Base-by-base conservation (phyloP, 2,329 filamentous ascomycete genomes). In the Clonostachys rosea region DNA sequence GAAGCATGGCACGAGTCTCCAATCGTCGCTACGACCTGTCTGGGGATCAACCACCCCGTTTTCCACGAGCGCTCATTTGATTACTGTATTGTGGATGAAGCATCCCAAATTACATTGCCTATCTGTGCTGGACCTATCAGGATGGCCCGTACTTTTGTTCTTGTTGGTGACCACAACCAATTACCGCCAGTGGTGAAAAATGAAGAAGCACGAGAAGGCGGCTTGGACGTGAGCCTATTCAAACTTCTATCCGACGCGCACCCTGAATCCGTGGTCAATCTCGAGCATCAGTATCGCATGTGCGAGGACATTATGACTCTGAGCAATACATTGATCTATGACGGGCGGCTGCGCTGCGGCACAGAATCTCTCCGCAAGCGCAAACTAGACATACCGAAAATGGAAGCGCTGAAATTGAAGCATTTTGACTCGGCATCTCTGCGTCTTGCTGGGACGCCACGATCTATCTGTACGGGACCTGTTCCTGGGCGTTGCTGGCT, bases 261-360 rank as follows among this genome's bases (percentile, higher is more conserved):
- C 52, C 91, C 94, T 0, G 74, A 83, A 42, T 91, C 91, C 1
- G 91, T 99, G 3, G 89, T 95, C 51, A 95, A 88, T 52, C 79
- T 99, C 2, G 91, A 94, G 58, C 91, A 96, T 59, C 94, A 99
- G 63, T 99, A 99, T 62, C 89, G 94, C 51, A 99, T 99, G 94
- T 96, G 90, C 58, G 88, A 94, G 55, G 94, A 99, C 51, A 88
- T 99, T 50, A 97, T 97, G 92, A 79, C 86, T 3, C 78, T 99
- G 13, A 95, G 90, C 52, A 99, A 96, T 65, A 87, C 81, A 2
- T 78, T 99, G 47, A 96, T 99, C 58, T 99, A 99, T 68, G 76
- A 85, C n/a, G 92, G 91, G 5, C 81, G 84, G 35, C 77, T 99
- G 36, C 92, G 94, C 58, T 99, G 94, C 60, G 94, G 94, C 20